Base-by-base conservation (phyloP, 108 stramenopile genomes). In the Mayamaea pseudoterrestris region DNA sequence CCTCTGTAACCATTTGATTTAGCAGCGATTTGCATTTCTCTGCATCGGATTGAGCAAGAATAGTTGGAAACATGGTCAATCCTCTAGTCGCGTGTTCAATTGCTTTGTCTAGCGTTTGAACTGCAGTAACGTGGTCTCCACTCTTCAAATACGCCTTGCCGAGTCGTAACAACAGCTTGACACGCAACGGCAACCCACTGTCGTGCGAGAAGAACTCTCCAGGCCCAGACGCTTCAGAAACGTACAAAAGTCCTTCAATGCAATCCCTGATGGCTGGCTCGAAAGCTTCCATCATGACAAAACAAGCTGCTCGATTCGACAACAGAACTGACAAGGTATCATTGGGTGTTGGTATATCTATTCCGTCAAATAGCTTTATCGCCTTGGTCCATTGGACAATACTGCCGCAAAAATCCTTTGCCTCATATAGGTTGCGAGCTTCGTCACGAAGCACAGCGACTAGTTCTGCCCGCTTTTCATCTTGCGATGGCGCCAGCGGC, bases 281-380 rank as follows among this genome's bases (percentile, higher is more conserved):
- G 48, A 61, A 78, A 5, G 76, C 83, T 3, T 78, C 83, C 12
- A 79, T 57, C 80, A 84, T 90, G 41, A 90, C 54, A 12, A 82
- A 47, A 6, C 69, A 75, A 3, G 83, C 88, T 9, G 83, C 83
- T 37, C 88, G 83, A 54, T 90, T 85, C 23, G 80, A 81, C 25
- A 66, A 66, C 1, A 84, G 45, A 2, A 78, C 68, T 30, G 78
- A 78, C 7, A 80, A 45, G 1, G 61, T 42, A 35, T 73, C 65
- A 26, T 69, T 74, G 17, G 36, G 29, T 13, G 30, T 16, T 20
- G 25, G 26, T 13, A 9, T 18, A 35, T 40, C 39, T 35, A 60
- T 22, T 36, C 56, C 53, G 0, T 47, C 50, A 30, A 63, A 76
- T 21, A 50, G 31, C 34, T 45, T 47, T 12, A 83, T 76, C 16